A percentile compares a stretch with the other conserved stretches of the same genome.
Evolutionary conservation across 169 alveolate genomes (phyloP).

Genomic region (Plasmodium coatneyi): DNA sequence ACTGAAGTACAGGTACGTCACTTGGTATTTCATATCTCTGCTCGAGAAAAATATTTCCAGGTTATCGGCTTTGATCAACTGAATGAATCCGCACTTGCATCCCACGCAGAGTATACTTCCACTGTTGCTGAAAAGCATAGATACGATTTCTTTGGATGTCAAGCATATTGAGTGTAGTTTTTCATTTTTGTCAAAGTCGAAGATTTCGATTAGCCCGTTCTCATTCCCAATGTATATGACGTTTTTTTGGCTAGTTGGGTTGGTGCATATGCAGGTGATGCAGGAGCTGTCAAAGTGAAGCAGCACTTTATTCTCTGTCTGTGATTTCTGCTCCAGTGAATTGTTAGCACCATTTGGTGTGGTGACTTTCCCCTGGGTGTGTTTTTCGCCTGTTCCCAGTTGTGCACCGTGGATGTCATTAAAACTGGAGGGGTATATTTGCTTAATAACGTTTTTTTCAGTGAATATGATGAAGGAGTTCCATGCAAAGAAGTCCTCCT

Average conservation of each 20-base stretch:
- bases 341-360: background rate
- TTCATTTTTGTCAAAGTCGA: slow-evolving; percentile 66
- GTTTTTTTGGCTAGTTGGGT: slow-evolving; percentile 14
- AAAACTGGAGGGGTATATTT: slow-evolving; percentile 59
- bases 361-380: background rate
- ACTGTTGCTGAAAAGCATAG: slow-evolving; percentile 43
- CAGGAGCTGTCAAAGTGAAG: slow-evolving; percentile 48
- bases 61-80: slow-evolving; percentile 4
- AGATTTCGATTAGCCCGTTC: slow-evolving; percentile 58
- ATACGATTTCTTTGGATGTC: slow-evolving; percentile 35
- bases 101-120: slow-evolving; percentile 56
- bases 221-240: slow-evolving; percentile 53
- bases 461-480: slow-evolving; percentile 62
- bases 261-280: slow-evolving; percentile 45
- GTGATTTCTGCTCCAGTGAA: background rate
- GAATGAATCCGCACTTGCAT: slow-evolving; percentile 59
- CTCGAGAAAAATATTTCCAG: slow-evolving; percentile 38
- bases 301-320: background rate
- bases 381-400: background rate
- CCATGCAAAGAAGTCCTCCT: slow-evolving; percentile 65
- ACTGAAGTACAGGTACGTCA: slow-evolving; percentile 43
- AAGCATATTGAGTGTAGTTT: background rate
- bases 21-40: slow-evolving; percentile 68
- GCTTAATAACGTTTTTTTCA: slow-evolving; percentile 39
- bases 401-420: background rate